Base-by-base conservation (phyloP, 2,329 filamentous ascomycete genomes). In the Cytospora leucostoma region DNA sequence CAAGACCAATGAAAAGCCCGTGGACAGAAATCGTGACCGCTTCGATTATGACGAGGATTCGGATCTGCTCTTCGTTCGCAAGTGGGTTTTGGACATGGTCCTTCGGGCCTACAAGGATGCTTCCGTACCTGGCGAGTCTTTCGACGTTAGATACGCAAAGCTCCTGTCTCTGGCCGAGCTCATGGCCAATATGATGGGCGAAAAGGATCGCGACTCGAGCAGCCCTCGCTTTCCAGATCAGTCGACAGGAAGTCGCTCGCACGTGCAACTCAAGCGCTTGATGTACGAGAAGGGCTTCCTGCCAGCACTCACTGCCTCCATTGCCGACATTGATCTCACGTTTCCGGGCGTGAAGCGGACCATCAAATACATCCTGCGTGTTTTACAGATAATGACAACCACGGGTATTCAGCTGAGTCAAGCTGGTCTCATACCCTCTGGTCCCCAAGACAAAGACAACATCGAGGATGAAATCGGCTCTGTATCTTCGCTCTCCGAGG, bases 251-350 rank as follows among this genome's bases (percentile, higher is more conserved):
- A 73, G 75, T 32, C 79, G 82, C 51, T 93, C 93, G 8, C 90
- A 93, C 67, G 88, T 90, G 70, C 93, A 97, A 72, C 84, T 99
- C 69, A 89, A 92, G 38, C 92, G 93, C 68, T 87, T 97, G 65
- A 99, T 99, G 95, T 98, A 96, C 71, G 95, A 99, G 77, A 99
- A 98, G 79, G 93, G 96, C 62, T 97, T 95, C 74, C 88, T 98
- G 66, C 86, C 91, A 32, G 90, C 94, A 55, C 79, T 99, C 64
- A 98, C 95, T 2, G 86, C 88, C 13, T 96, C 96, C 1, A 93
- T 99, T 70, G 92, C 95, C 19, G 96, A 99, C 71, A 90, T 99
- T 65, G 95, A 97, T 73, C 85, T 99, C 66, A 96, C 96, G 69
- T 97, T 96, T 75, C 93, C 94, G 0, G 90, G 91, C 33, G 91